Evolutionary conservation across 2,329 filamentous ascomycete species (phyloP), one percentile per base, ranked within the genome.

Genomic region (Tympanopsis confertula): DNA sequence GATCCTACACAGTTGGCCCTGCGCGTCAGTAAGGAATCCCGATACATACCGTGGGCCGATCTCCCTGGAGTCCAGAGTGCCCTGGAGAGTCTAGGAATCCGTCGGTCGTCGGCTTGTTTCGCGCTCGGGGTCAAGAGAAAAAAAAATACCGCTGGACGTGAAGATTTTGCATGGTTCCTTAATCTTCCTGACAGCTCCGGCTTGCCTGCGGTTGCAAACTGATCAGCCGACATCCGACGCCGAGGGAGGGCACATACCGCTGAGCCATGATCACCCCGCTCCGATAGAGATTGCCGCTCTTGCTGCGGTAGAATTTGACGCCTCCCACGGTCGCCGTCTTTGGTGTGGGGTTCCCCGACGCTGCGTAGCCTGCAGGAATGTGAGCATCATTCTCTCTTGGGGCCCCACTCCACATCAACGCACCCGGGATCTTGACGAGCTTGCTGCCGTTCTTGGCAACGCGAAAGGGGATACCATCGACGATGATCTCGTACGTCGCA

Each of bases 251-350:
- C 37, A 69, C 78, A 61, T 75, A 89, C 84, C 76, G 79, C 57
- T 84, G 82, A 44, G 78, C 78, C 55, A 80, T 78, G 42, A 89
- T 72, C 39, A 86, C 69, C 44, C 82, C 78, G 50, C 82, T 72
- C 39, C 86, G 81, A 51, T 89, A 82, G 19, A 94, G 71, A 48
- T 94, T 94, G 43, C 87, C 87, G 48, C 80, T 82, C 56, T 89
- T 93, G 58, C 85, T 94, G 46, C 87, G 76, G 50, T 86, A 72
- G 54, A 94, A 94, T 45, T 74, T 78, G 49, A 94, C 83, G 30
- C 86, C 85, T 38, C 82, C 84, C 42, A 94, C 65, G 5, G 66
- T 62, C 29, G 81, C 71, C 44, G 70, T 73, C 58, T 87, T 91
- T 0, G 87, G 87, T 2, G 86, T 93, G 35, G 71, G 66, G 38